A percentile compares a stretch with the other conserved stretches of the same genome.
Conservation (phyloP, 805 yeast genomes). For the Ogataea saltuana region DNA sequence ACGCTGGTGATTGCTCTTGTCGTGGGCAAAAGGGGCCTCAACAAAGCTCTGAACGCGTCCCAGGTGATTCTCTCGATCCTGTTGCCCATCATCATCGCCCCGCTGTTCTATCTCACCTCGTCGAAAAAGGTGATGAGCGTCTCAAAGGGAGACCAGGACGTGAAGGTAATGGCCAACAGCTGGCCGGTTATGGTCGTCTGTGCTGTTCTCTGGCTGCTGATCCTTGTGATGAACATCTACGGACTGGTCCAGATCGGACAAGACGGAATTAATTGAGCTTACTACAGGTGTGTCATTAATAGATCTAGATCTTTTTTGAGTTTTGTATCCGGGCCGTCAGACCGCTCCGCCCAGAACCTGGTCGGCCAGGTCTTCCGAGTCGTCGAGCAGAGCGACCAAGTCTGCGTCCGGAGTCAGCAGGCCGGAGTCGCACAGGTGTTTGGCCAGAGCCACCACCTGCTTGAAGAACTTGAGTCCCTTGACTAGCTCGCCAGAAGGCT, state of each 20-base stretch:
- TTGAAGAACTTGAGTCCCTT: conserved; percentile 28
- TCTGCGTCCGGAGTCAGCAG: conserved; percentile 20
- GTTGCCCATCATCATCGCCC: conserved; percentile 78
- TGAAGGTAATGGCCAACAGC: conserved; percentile 56
- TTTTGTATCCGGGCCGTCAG: no score
- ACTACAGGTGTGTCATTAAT: no score
- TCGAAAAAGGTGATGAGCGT: conserved; percentile 63
- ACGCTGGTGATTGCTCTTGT: conserved; percentile 64
- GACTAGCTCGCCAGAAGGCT: conserved; percentile 24
- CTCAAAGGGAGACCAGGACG: conserved; percentile 31
- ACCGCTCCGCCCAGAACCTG: background rate
- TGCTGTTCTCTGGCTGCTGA: conserved; percentile 62
- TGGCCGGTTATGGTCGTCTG: conserved; percentile 57
- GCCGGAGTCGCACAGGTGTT: conserved; percentile 17
- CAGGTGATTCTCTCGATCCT: conserved; percentile 78
- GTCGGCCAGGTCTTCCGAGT: conserved; percentile 17
- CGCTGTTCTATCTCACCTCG: conserved; percentile 76
- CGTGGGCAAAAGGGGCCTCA: conserved; percentile 68
- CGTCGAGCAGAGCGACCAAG: conserved; percentile 11
- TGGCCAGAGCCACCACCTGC: conserved; percentile 27
- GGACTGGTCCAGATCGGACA: conserved; percentile 44
- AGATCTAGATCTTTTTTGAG: no score
- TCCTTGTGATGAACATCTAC: conserved; percentile 66
- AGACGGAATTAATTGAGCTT: background rate
- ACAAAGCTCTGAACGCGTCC: conserved; percentile 71